Evolutionary conservation across 75 land plant species (phyloP).

Genomic region (Gnetum montanum): DNA sequence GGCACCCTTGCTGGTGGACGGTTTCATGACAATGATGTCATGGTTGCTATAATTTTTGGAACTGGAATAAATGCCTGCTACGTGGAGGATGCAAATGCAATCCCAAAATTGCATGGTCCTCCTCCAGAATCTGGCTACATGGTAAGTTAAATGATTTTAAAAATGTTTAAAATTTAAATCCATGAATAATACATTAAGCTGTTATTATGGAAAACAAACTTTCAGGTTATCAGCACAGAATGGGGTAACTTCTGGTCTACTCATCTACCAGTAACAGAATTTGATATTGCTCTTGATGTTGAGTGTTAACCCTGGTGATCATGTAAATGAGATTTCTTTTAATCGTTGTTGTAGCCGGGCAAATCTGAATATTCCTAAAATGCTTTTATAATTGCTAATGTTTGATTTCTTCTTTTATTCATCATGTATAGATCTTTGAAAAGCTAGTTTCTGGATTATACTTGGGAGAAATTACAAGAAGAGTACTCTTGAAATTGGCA

Average conservation of each 20-base stretch:
- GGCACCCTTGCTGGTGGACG: slow-evolving; percentile 78
- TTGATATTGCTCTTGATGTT: slow-evolving; percentile 60
- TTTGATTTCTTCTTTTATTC: background rate
- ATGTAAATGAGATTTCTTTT: slow-evolving; percentile 27
- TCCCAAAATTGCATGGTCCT: slow-evolving; percentile 49
- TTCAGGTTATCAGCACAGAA: slow-evolving; percentile 61
- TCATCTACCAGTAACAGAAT: slow-evolving; percentile 53
- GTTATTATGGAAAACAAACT: too few relatives aligned
- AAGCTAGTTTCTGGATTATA: slow-evolving; percentile 82
- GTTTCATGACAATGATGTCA: slow-evolving; percentile 43
- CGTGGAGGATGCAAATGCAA: slow-evolving; percentile 48
- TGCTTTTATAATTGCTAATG: too few relatives aligned
- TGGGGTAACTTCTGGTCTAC: slow-evolving; percentile 72
- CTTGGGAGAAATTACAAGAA: slow-evolving; percentile 77
- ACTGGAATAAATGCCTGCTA: slow-evolving; percentile 87
- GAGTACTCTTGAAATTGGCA: slow-evolving; percentile 63
- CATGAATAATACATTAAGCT: too few relatives aligned
- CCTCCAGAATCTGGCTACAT: slow-evolving; percentile 49
- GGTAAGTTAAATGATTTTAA: too few relatives aligned
- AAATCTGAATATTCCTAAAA: too few relatives aligned
- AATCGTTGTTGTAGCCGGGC: too few relatives aligned
- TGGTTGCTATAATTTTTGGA: slow-evolving; percentile 66
- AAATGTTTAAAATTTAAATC: too few relatives aligned
- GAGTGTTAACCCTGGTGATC: slow-evolving; percentile 69
- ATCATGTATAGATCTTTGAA: slow-evolving; percentile 47